phyloP scores from a whole-genome alignment of 2,329 filamentous ascomycete species.

The Nemania abortiva region DNA sequence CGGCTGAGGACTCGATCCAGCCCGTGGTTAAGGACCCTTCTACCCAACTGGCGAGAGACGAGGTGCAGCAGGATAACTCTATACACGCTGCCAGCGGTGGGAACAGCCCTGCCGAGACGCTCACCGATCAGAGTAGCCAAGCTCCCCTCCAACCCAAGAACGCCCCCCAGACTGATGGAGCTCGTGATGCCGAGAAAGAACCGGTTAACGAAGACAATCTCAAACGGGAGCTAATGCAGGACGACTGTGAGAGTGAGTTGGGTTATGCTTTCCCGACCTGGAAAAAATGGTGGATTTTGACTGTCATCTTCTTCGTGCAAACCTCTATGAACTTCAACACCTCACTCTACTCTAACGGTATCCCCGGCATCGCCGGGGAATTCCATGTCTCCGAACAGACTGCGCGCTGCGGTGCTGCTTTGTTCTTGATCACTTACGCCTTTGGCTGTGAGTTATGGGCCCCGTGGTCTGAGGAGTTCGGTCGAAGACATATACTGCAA shows the following conservation, averaged over 20 bases:
- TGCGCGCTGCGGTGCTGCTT: conserved; percentile 78
- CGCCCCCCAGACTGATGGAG: conserved; percentile 39
- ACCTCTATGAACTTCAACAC: conserved; percentile 86
- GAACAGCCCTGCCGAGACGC: conserved; percentile 41
- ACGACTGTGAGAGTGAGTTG: conserved; percentile 74
- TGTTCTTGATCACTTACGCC: conserved; percentile 83
- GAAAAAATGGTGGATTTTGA: conserved; percentile 80
- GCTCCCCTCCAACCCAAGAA: conserved; percentile 37
- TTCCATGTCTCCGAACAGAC: conserved; percentile 76
- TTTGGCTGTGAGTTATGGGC: conserved; percentile 92
- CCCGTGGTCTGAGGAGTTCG: conserved; percentile 87
- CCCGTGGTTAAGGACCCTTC: background rate
- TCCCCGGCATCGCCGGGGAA: conserved; percentile 73
- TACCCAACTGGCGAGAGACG: background rate
- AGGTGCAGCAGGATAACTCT: background rate
- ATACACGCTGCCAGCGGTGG: background rate
- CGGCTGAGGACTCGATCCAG: background rate
- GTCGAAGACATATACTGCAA: conserved; percentile 81
- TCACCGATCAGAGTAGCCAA: conserved; percentile 28
- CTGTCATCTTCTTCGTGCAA: conserved; percentile 79
- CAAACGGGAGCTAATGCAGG: conserved; percentile 49
- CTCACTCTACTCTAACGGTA: conserved; percentile 77
- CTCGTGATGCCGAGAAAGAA: conserved; percentile 43
- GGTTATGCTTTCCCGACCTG: conserved; percentile 70
- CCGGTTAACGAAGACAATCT: conserved; percentile 36